Base-by-base conservation (phyloP, 805 yeast species). In the Starmerella vaccinii region DNA sequence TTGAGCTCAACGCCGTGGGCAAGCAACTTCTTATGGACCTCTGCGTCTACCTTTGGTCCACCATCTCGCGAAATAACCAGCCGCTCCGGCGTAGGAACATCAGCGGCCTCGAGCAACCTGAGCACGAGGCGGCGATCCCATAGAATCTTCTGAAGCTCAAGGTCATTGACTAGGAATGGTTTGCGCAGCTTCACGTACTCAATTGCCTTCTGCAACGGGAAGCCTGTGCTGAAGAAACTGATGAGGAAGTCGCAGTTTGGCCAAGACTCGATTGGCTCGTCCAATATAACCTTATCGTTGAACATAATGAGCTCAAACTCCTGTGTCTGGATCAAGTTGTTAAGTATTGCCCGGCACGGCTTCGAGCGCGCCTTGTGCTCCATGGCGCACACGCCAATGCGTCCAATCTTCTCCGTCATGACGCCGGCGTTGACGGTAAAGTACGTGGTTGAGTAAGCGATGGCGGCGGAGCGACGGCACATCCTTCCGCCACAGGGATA, bases 341-440 rank as follows among this genome's bases (percentile, higher is more conserved):
- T 88, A 60, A 92, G 72, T 57, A 92, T 92, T 54, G 84, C 85
- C 52, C 97, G 73, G 63, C 97, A 90, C 2, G 99, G 98, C 69
- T 92, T 92, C 40, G 95, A 83, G 62, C 95, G 75, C 1, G 89
- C 98, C 67, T 92, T 92, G 52, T 89, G 82, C 67, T 92, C 99
- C 97, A 92, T 89, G 10, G 99, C 99, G 69, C 99, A 92, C 1
- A 92, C 95, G 48, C 99, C 99, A 59, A 92, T 86, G 58, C 86
- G 89, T 35, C 98, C 97, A 56, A 89, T 55, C 32, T 52, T 54
- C 33, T 40, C 37, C 22, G 54, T 39, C 45, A 48, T 49, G 16
- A 27, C 19, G 48, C 26, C 32, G 29, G 6, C 6, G 15, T 24
- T 48, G 26, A 16, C 21, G 43, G 43, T 39, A 21, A n/a, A 16